phyloP scores from a whole-genome alignment of 306 rosid genomes.

The Malus asiatica region DNA sequence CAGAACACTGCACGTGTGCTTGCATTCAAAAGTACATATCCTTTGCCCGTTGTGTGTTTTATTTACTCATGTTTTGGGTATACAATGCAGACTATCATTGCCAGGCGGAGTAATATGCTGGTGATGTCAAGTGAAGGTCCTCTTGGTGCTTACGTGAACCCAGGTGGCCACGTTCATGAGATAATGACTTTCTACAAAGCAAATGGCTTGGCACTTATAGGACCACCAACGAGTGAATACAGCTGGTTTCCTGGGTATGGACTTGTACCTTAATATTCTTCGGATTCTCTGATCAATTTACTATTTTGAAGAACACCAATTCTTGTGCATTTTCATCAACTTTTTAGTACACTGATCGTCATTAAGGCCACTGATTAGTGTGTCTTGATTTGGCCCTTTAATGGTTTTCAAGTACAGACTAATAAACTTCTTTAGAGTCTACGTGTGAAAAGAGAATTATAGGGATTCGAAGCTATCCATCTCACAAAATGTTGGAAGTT shows the following conservation, averaged over 20 bases:
- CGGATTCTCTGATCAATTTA: neutral
- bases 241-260: conserved; percentile 99
- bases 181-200: conserved; percentile 75
- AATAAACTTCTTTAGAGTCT: neutral
- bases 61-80: neutral
- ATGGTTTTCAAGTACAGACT: neutral
- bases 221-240: conserved; percentile 52
- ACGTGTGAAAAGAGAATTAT: neutral
- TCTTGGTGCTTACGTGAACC: conserved; percentile 88
- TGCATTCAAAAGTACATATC: neutral
- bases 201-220: conserved; percentile 60
- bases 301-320: neutral
- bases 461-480: neutral
- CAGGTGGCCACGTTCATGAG: conserved; percentile 68
- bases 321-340: neutral
- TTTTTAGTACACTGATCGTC: neutral
- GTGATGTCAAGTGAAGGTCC: conserved; percentile 97
- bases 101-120: conserved; percentile 85
- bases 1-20: neutral
- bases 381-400: neutral
- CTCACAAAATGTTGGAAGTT: neutral
- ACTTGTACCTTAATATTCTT: conserved; percentile 7
- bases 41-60: neutral
- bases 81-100: conserved; percentile 58
- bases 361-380: neutral